phyloP scores from a whole-genome alignment of 305 asterid genomes.

The Solanum hybrid region DNA sequence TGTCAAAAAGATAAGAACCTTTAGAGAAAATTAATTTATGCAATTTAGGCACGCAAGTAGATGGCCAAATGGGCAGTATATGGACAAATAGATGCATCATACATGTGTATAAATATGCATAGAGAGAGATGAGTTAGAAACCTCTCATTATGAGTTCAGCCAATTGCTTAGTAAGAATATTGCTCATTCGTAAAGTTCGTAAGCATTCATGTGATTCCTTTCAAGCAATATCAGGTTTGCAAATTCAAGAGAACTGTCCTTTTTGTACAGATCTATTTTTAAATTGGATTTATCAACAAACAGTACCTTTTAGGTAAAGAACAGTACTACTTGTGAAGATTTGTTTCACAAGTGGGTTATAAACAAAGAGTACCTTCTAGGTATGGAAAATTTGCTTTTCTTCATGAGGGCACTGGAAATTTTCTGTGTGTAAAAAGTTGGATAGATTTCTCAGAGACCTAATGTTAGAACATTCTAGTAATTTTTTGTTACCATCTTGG shows the following conservation, averaged over 20 bases:
- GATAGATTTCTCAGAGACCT: neutral
- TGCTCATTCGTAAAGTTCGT: neutral
- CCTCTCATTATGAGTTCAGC: neutral
- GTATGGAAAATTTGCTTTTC: neutral
- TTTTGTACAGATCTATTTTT: neutral
- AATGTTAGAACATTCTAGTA: neutral
- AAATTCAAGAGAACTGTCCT: neutral
- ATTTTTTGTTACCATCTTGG: neutral
- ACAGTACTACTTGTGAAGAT: neutral
- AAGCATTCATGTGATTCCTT: slow-evolving; percentile 1
- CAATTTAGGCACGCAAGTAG: neutral
- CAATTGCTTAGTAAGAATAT: neutral
- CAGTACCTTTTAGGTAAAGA: neutral
- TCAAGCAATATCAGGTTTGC: neutral
- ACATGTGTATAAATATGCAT: neutral
- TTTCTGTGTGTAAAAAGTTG: neutral
- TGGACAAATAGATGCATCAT: neutral
- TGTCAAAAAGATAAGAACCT: neutral
- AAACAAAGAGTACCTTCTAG: neutral
- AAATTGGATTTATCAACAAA: neutral
- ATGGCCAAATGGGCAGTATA: neutral
- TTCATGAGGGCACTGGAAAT: neutral
- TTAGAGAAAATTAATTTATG: neutral
- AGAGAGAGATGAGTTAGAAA: neutral
- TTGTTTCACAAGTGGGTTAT: neutral